Conservation (phyloP, 1,139 yeast genomes). For the Lodderomyces jiufengensis region DNA sequence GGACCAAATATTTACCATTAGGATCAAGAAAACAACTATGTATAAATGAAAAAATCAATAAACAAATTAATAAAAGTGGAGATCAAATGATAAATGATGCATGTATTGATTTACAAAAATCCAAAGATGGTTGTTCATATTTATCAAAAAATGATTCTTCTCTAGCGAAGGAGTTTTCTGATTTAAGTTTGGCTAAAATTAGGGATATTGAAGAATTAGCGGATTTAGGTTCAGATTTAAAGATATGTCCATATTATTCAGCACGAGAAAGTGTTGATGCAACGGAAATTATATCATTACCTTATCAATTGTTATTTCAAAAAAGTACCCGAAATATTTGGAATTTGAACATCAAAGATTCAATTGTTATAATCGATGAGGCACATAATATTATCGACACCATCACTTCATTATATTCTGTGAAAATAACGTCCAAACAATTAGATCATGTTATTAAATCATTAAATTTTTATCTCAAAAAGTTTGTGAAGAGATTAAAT, state of each 20-base stretch:
- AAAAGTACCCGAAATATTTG: slow-evolving; percentile 59
- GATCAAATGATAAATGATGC: slow-evolving; percentile 72
- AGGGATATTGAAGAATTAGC: slow-evolving; percentile 84
- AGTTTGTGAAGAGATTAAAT: slow-evolving; percentile 61
- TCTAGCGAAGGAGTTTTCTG: slow-evolving; percentile 49
- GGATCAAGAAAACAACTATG: slow-evolving; percentile 89
- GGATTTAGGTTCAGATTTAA: slow-evolving; percentile 51
- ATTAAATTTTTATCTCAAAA: slow-evolving; percentile 51
- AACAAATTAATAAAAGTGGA: slow-evolving; percentile 36
- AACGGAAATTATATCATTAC: slow-evolving; percentile 77
- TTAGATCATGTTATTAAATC: slow-evolving; percentile 42
- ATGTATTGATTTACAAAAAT: slow-evolving; percentile 68
- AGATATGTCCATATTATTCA: slow-evolving; percentile 82
- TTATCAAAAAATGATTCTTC: slow-evolving; percentile 37
- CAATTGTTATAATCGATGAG: slow-evolving; percentile 82
- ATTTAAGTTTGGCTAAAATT: slow-evolving; percentile 55
- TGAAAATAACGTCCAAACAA: slow-evolving; percentile 50
- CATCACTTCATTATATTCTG: slow-evolving; percentile 66
- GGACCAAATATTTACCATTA: slow-evolving; percentile 59
- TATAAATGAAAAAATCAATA: slow-evolving; percentile 55
- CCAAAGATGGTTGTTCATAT: slow-evolving; percentile 47
- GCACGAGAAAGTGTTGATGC: slow-evolving; percentile 52
- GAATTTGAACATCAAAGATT: slow-evolving; percentile 55
- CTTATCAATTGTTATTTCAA: slow-evolving; percentile 77
- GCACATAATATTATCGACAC: slow-evolving; percentile 89